phyloP scores from a whole-genome alignment of 768 basidiomycete genomes.

The Piloderma croceum region DNA sequence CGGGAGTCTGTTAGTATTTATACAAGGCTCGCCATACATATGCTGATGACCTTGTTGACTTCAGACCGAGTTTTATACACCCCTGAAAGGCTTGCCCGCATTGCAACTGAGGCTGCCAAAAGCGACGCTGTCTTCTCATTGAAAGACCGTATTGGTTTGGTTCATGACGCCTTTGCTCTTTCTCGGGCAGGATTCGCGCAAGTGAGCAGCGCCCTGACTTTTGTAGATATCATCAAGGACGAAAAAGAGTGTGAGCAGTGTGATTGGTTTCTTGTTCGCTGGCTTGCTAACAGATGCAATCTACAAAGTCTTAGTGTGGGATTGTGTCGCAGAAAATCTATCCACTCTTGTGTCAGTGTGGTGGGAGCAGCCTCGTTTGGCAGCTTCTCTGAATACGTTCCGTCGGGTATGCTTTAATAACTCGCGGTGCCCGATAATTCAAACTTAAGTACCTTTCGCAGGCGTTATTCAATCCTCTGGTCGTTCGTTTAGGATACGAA shows the following conservation, averaged over 20 bases:
- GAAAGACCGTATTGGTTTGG: constrained; percentile 85
- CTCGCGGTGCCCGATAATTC: neutral
- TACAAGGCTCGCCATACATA: neutral
- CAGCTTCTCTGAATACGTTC: constrained; percentile 53
- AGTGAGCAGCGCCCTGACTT: constrained; percentile 69
- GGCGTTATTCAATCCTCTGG: constrained; percentile 69
- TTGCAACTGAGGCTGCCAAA: constrained; percentile 77
- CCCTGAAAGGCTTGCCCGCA: constrained; percentile 67
- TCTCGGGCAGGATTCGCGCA: constrained; percentile 75
- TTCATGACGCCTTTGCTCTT: constrained; percentile 77
- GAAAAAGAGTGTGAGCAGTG: constrained; percentile 70
- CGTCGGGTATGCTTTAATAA: constrained; percentile 41
- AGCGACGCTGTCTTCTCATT: constrained; percentile 60
- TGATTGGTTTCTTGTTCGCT: neutral
- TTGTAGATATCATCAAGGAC: constrained; percentile 60
- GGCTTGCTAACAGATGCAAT: constrained; percentile 4
- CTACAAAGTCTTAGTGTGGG: constrained; percentile 75
- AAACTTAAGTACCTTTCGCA: constrained; percentile 19
- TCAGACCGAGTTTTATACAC: constrained; percentile 84
- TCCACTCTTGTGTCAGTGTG: constrained; percentile 54
- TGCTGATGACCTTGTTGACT: constrained; percentile 6
- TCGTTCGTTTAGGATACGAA: constrained; percentile 74
- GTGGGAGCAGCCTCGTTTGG: constrained; percentile 71
- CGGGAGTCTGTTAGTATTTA: constrained; percentile 72
- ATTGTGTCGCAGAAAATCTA: constrained; percentile 57